Evolutionary conservation across 2,329 filamentous ascomycete species (phyloP), one percentile per base, ranked within the genome.

Genomic region (Penicillium brasilianum): DNA sequence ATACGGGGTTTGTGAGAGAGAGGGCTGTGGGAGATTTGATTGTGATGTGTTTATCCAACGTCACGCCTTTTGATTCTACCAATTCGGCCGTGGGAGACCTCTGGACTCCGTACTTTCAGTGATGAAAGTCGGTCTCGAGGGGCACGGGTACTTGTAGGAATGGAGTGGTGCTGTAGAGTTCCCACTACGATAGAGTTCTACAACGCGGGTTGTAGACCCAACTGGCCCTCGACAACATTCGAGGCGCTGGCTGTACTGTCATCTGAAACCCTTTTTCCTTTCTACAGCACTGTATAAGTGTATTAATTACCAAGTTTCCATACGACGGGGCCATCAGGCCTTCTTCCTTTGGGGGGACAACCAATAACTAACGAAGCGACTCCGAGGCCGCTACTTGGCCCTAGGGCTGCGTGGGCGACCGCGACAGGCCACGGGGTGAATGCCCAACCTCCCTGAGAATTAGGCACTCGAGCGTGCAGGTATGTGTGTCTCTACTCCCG

Each of bases 391-490:
- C 51, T 18, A 30, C 51, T 54, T 13, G 22, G 25, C 16, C 20
- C 20, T 43, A 52, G 53, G 48, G 49, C 52, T 59, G 48, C 46
- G 55, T 59, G 57, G 60, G 57, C 48, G 60, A 53, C 57, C 41
- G 36, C 59, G 50, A 62, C 55, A 59, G 60, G 56, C 60, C 41
- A 30, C 34, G 44, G 37, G 36, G 25, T 62, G 57, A 59, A 62
- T 62, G 60, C 60, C 60, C 60, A 62, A 62, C 57, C 60, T 48
- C 48, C 48, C 57, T 20, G 49, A 39, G 51, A 58, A 36, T 60
- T 18, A 55, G 57, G 57, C 57, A 34, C 32, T 46, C 7, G n/a
- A 36, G 14, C 41, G 14, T 59, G 57, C 57, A 53, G 39, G n/a
- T 16, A 11, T 28, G 13, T 50, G 18, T 28, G 13, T 50, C 18